A percentile compares a stretch with the other conserved stretches of the same genome.
These are phyloP conservation scores for Fusarium coicis DNA, from an alignment of 2,329 filamentous ascomycete species.

Conservation along the genomic window DNA sequence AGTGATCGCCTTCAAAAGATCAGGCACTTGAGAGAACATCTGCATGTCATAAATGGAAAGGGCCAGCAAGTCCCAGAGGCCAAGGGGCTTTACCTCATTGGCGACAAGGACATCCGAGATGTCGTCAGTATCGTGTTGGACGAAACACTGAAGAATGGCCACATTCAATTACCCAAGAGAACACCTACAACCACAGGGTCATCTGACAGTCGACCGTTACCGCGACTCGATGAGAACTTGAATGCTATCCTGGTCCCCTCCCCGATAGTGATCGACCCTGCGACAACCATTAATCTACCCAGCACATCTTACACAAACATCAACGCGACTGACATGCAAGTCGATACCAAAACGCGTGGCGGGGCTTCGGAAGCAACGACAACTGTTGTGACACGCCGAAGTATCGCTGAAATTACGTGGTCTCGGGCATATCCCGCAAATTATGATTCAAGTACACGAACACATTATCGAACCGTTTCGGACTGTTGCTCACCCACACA, in stretches of 20 bases:
- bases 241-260: slow-evolving; percentile 42
- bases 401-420: slow-evolving; percentile 48
- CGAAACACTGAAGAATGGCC: slow-evolving; percentile 19
- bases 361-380: slow-evolving; percentile 37
- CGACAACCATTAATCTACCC: slow-evolving; percentile 50
- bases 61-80: slow-evolving; percentile 21
- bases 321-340: slow-evolving; percentile 34
- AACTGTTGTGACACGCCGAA: slow-evolving; percentile 46
- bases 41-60: slow-evolving; percentile 21
- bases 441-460: background rate
- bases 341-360: slow-evolving; percentile 34
- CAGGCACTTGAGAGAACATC: slow-evolving; percentile 25
- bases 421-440: slow-evolving; percentile 15
- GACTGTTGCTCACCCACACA: slow-evolving; percentile 36
- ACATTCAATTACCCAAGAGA: background rate
- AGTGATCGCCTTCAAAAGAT: slow-evolving; percentile 34
- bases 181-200: slow-evolving; percentile 9
- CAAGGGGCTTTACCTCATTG: slow-evolving; percentile 37
- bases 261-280: slow-evolving; percentile 44
- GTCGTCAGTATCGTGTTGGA: slow-evolving; percentile 36
- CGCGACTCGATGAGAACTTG: slow-evolving; percentile 32
- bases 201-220: slow-evolving; percentile 15
- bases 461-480: slow-evolving; percentile 30
- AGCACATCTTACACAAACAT: slow-evolving; percentile 46
- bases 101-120: slow-evolving; percentile 39